phyloP scores from a whole-genome alignment of 495 filamentous ascomycete genomes.

The Emericellopsis terricola region DNA sequence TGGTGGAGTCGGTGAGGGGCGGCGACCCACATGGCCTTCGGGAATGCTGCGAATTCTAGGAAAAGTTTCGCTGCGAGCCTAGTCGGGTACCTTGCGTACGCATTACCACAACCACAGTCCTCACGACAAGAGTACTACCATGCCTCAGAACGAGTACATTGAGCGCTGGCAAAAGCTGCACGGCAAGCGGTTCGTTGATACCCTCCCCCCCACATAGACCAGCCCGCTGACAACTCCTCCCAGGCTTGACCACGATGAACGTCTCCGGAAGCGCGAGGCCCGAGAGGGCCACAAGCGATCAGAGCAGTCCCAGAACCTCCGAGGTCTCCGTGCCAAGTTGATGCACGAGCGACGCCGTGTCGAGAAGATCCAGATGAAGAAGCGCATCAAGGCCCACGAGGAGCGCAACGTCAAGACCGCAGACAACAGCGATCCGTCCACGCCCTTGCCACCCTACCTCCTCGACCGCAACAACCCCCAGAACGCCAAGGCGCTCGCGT shows the following conservation, averaged over 20 bases:
- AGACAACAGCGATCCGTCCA: conserved; percentile 49
- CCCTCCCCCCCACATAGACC: too few species aligned
- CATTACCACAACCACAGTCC: too few species aligned
- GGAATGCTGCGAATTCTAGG: too few species aligned
- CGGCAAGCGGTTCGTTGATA: too few species aligned
- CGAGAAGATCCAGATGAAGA: conserved; percentile 99
- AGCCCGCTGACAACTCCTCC: too few species aligned
- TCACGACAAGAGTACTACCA: too few species aligned
- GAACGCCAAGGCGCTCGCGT: conserved; percentile 75
- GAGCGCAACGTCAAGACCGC: conserved; percentile 89
- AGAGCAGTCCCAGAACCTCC: conserved; percentile 77
- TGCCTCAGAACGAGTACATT: conserved; percentile 94
- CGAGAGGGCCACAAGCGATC: conserved; percentile 75
- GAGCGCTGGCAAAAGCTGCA: conserved; percentile 74
- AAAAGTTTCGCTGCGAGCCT: too few species aligned
- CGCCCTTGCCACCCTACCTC: conserved; percentile 70
- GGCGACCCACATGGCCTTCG: too few species aligned
- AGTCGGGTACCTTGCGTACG: too few species aligned
- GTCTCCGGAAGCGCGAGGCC: conserved; percentile 68
- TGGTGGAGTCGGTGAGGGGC: too few species aligned
- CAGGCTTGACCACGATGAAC: conserved; percentile 79
- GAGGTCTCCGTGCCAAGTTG: conserved; percentile 82
- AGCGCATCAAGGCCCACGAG: conserved; percentile 84
- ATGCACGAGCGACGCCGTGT: conserved; percentile 84
- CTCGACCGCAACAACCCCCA: conserved; percentile 75